These are phyloP conservation scores for Cutaneotrichosporon cyanovorans DNA, from an alignment of 1,284 basidiomycete species.

Conservation along the genomic window DNA sequence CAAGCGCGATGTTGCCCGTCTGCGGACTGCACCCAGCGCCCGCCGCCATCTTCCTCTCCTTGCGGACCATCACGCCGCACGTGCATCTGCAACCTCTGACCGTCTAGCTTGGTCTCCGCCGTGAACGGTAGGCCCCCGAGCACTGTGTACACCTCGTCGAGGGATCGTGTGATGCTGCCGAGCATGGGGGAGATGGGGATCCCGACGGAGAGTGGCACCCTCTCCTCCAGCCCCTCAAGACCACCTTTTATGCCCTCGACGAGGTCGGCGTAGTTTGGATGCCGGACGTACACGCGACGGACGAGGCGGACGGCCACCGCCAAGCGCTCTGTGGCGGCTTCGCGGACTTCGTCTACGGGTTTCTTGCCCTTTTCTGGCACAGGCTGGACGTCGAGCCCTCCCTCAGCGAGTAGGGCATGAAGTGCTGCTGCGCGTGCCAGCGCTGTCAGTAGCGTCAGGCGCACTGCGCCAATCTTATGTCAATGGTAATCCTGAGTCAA, in stretches of 20 bases:
- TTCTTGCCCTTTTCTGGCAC: conserved; percentile 36
- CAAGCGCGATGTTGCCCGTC: conserved; percentile 45
- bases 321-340: conserved; percentile 51
- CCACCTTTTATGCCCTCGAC: conserved; percentile 61
- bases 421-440: conserved; percentile 74
- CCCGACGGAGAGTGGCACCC: conserved; percentile 68
- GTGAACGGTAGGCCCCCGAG: conserved; percentile 62
- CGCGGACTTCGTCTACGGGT: conserved; percentile 47
- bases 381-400: conserved; percentile 46
- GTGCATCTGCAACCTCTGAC: conserved; percentile 80
- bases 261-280: conserved; percentile 81
- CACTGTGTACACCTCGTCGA: conserved; percentile 72
- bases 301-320: conserved; percentile 58
- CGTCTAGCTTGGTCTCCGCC: conserved; percentile 78
- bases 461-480: conserved; percentile 83
- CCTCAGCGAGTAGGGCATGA: conserved; percentile 36
- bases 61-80: conserved; percentile 46
- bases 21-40: conserved; percentile 46
- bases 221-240: conserved; percentile 55
- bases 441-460: conserved; percentile 70
- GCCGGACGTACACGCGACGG: conserved; percentile 71
- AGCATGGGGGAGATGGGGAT: conserved; percentile 51
- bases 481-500: no score
- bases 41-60: conserved; percentile 42
- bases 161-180: conserved; percentile 59